These are phyloP conservation scores for Fusarium zealandicum DNA, from an alignment of 2,329 filamentous ascomycete genomes.

Conservation along the genomic window DNA sequence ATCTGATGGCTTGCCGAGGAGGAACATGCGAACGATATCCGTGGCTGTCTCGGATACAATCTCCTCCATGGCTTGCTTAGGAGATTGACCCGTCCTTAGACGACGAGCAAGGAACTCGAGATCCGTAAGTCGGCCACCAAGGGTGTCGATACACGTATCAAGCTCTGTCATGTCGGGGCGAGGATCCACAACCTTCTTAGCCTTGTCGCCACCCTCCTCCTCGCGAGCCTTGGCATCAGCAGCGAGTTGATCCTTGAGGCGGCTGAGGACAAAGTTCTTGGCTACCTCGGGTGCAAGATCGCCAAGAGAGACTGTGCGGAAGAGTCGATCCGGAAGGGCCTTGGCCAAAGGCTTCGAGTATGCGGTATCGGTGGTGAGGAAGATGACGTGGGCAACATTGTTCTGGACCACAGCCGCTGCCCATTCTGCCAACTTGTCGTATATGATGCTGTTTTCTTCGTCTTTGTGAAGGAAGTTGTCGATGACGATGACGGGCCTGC, in stretches of 20 bases:
- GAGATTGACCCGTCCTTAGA: conserved; percentile 85
- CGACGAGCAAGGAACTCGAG: conserved; percentile 92
- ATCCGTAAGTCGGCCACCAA: conserved; percentile 94
- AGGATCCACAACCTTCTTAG: conserved; percentile 32
- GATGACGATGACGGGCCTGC: conserved; percentile 82
- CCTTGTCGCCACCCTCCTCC: conserved; percentile 37
- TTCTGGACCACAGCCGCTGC: conserved; percentile 83
- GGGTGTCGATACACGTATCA: conserved; percentile 78
- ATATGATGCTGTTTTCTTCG: conserved; percentile 68
- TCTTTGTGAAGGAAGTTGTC: conserved; percentile 90
- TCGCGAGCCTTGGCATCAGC: conserved; percentile 36
- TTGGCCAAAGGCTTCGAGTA: conserved; percentile 88
- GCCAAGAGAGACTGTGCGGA: conserved; percentile 83
- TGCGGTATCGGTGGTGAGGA: conserved; percentile 87
- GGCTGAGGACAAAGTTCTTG: conserved; percentile 87
- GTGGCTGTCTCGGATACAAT: conserved; percentile 89
- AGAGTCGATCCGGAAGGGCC: conserved; percentile 88
- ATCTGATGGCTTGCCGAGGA: conserved; percentile 66
- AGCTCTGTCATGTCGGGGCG: conserved; percentile 69
- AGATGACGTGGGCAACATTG: conserved; percentile 92
- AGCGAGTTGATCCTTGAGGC: conserved; percentile 64
- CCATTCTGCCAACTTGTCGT: conserved; percentile 88
- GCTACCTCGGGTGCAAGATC: conserved; percentile 88
- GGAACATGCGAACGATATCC: conserved; percentile 92
- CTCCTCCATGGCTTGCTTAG: conserved; percentile 80